phyloP scores from a whole-genome alignment of 2,329 filamentous ascomycete species.

The Xylariaceae sp. region DNA sequence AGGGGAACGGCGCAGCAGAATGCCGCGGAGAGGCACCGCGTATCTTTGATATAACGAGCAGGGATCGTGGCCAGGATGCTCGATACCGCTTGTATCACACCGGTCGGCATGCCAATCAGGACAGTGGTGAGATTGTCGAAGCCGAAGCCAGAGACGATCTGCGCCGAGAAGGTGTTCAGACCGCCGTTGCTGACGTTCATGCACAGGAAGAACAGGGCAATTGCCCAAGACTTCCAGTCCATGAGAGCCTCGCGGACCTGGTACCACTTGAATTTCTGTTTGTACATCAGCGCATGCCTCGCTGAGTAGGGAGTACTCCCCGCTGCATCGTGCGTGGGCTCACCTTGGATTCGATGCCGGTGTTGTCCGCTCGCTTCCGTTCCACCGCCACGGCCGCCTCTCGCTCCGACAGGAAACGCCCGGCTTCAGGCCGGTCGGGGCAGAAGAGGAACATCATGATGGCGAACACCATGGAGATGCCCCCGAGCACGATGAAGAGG shows the following conservation, averaged over 20 bases:
- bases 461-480: slow-evolving; percentile 27
- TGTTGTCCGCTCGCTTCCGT: slow-evolving; percentile 30
- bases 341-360: slow-evolving; percentile 30
- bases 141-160: slow-evolving; percentile 51
- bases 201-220: slow-evolving; percentile 45
- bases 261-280: slow-evolving; percentile 25
- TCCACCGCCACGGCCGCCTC: slow-evolving; percentile 31
- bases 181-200: slow-evolving; percentile 48
- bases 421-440: slow-evolving; percentile 43
- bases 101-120: slow-evolving; percentile 41
- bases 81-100: too few species aligned
- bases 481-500: slow-evolving; percentile 35
- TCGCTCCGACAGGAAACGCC: slow-evolving; percentile 37
- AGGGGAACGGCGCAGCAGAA: too few species aligned
- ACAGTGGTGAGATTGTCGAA: slow-evolving; percentile 46
- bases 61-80: slow-evolving; percentile 43
- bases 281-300: too few species aligned
- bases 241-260: slow-evolving; percentile 30
- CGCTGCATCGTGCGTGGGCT: too few species aligned
- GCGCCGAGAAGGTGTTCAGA: slow-evolving; percentile 49
- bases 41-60: too few species aligned
- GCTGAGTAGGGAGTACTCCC: too few species aligned
- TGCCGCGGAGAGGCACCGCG: slow-evolving; percentile 36
- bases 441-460: slow-evolving; percentile 32
- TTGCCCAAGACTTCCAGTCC: slow-evolving; percentile 48